Evolutionary conservation across 345 rosid genomes (phyloP).

Genomic region (Citrus inodora): DNA sequence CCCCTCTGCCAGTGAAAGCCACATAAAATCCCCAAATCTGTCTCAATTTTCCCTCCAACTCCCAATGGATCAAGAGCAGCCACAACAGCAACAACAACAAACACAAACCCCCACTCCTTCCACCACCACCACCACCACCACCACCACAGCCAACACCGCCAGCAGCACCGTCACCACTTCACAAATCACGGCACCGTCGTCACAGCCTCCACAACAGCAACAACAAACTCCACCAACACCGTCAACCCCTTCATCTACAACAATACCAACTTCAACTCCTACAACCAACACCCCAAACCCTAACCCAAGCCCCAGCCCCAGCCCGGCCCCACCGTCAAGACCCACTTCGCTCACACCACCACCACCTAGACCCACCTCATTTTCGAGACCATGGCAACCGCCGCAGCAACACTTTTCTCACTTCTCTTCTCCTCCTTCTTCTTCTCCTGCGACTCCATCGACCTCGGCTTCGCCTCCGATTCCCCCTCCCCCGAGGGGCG

Average conservation of each 20-base stretch:
- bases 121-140: conserved; percentile 11
- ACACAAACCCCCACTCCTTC: neutral
- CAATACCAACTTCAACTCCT: conserved; percentile 30
- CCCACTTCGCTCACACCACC: conserved; percentile 26
- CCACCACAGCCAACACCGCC: neutral
- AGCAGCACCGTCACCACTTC: conserved; percentile 1
- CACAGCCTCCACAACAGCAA: conserved; percentile 6
- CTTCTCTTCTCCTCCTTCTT: conserved; percentile 37
- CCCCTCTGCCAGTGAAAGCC: neutral
- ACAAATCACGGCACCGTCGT: neutral
- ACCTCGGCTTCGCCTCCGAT: conserved; percentile 40
- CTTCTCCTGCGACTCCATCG: conserved; percentile 34
- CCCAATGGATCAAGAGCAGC: neutral
- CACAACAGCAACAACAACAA: neutral
- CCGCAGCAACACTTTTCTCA: conserved; percentile 56
- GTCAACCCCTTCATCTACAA: conserved; percentile 12
- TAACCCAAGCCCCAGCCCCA: conserved; percentile 20
- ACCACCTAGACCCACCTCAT: conserved; percentile 29
- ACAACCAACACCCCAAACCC: conserved; percentile 23
- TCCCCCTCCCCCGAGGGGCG: conserved; percentile 46
- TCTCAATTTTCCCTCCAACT: neutral
- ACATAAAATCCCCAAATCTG: neutral
- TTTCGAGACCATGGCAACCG: conserved; percentile 76
- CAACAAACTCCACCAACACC: conserved; percentile 9
- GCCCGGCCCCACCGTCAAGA: conserved; percentile 25